Percentiles rank a stretch among this genome's conserved stretches.
phyloP scores from a whole-genome alignment of 2,329 filamentous ascomycete genomes.

The Nemania sp. region DNA sequence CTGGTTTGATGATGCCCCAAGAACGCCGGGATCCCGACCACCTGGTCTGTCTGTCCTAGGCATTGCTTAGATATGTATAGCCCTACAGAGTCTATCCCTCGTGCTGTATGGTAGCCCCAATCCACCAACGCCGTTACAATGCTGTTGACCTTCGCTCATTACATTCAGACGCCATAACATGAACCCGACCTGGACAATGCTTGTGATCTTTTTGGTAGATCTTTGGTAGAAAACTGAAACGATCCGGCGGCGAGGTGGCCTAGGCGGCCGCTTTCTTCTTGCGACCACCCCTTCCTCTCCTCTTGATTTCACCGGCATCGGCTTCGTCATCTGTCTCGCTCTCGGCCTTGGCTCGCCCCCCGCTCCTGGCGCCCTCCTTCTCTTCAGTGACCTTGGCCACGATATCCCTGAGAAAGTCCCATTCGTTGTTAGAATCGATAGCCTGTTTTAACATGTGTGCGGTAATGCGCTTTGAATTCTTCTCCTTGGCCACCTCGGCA shows the following conservation, averaged over 20 bases:
- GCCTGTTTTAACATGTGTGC: slow-evolving; percentile 91
- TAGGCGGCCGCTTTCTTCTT: slow-evolving; percentile 53
- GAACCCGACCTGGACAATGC: slow-evolving; percentile 34
- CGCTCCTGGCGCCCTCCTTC: slow-evolving; percentile 48
- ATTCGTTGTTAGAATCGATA: slow-evolving; percentile 84
- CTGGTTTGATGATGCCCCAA: slow-evolving; percentile 5
- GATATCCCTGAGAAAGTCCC: slow-evolving; percentile 92
- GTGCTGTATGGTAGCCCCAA: slow-evolving; percentile 10
- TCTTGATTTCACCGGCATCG: slow-evolving; percentile 51
- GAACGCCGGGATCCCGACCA: slow-evolving; percentile 12
- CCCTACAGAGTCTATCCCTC: slow-evolving; percentile 22
- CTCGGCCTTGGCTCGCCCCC: slow-evolving; percentile 49
- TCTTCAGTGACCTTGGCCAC: slow-evolving; percentile 73
- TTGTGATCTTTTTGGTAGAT: too few species aligned
- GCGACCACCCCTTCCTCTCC: slow-evolving; percentile 49
- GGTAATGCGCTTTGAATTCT: slow-evolving; percentile 86
- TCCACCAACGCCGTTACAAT: slow-evolving; percentile 37
- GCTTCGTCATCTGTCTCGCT: slow-evolving; percentile 57
- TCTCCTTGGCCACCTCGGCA: slow-evolving; percentile 78
- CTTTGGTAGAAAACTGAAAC: slow-evolving; percentile 24
- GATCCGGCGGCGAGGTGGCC: slow-evolving; percentile 24
- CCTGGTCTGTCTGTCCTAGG: slow-evolving; percentile 7
- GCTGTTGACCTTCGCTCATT: slow-evolving; percentile 23
- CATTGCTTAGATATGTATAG: slow-evolving; percentile 19
- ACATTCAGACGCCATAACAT: slow-evolving; percentile 35